Evolutionary conservation across 495 filamentous ascomycete genomes (phyloP).

Genomic region (Neohortaea acidophila): DNA sequence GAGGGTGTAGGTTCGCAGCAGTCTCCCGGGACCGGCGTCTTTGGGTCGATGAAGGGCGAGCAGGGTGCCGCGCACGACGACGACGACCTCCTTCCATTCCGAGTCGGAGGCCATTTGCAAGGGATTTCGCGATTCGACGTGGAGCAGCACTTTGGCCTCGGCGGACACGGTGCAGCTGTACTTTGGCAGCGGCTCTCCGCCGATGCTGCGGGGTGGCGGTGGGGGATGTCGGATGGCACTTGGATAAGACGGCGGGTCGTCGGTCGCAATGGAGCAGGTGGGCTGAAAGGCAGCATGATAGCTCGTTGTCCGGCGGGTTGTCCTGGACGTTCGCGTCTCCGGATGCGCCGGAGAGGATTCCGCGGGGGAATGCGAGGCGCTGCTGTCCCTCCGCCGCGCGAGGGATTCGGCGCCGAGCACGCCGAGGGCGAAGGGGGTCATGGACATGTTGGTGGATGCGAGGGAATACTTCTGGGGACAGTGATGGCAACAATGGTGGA

Average conservation of each 20-base stretch:
- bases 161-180: slow-evolving; percentile 9
- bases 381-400: not conserved
- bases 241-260: slow-evolving; percentile 12
- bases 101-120: slow-evolving; percentile 7
- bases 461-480: too few species aligned
- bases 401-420: not conserved
- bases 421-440: slow-evolving; percentile 1
- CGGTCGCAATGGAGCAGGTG: slow-evolving; percentile 9
- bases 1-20: slow-evolving; percentile 43
- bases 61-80: slow-evolving; percentile 43
- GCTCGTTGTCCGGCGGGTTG: slow-evolving; percentile 12
- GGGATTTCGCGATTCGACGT: slow-evolving; percentile 14
- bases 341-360: too few species aligned
- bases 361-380: too few species aligned
- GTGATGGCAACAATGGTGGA: too few species aligned
- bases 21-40: slow-evolving; percentile 22
- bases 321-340: not conserved
- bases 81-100: slow-evolving; percentile 29
- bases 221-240: slow-evolving; percentile 3
- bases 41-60: slow-evolving; percentile 39
- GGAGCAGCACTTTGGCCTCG: slow-evolving; percentile 8
- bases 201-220: not conserved
- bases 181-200: slow-evolving; percentile 4
- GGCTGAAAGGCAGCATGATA: slow-evolving; percentile 17
- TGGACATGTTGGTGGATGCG: not conserved